These are phyloP conservation scores for Candida tetrigidarum DNA, from an alignment of 1,139 yeast genomes.

Conservation along the genomic window DNA sequence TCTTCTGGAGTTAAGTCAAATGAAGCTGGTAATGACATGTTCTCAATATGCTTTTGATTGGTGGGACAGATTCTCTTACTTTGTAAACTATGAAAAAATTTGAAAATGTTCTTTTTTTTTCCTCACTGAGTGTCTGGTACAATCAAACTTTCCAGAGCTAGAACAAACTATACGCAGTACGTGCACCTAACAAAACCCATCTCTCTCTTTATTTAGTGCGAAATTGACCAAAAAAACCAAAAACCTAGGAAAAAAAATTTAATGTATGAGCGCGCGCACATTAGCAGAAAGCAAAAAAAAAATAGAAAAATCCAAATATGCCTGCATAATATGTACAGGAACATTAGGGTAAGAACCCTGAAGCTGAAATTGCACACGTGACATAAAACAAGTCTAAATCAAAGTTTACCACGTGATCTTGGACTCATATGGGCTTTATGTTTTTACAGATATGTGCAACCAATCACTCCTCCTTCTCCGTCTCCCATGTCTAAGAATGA, in stretches of 20 bases:
- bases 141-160: constrained; percentile 1
- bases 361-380: too few species aligned
- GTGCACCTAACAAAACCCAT: constrained; percentile 1
- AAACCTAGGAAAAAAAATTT: background rate
- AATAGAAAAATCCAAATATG: background rate
- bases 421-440: too few species aligned
- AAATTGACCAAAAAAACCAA: background rate
- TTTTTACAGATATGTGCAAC: too few species aligned
- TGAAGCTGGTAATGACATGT: constrained; percentile 88
- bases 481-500: too few species aligned
- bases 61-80: constrained; percentile 9
- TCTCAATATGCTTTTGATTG: constrained; percentile 16
- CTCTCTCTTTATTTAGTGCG: background rate
- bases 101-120: constrained; percentile 8
- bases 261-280: background rate
- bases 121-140: constrained; percentile 6
- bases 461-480: too few species aligned
- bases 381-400: too few species aligned
- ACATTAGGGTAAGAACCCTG: background rate
- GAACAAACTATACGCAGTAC: constrained; percentile 4
- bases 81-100: constrained; percentile 9
- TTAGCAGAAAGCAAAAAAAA: too few species aligned
- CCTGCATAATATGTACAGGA: background rate
- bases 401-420: too few species aligned
- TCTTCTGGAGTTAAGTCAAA: constrained; percentile 97